Percentiles rank a stretch among this genome's conserved stretches.
These are phyloP conservation scores for Trypanosoma mega DNA, from an alignment of 208 protist genomes.

Conservation along the genomic window DNA sequence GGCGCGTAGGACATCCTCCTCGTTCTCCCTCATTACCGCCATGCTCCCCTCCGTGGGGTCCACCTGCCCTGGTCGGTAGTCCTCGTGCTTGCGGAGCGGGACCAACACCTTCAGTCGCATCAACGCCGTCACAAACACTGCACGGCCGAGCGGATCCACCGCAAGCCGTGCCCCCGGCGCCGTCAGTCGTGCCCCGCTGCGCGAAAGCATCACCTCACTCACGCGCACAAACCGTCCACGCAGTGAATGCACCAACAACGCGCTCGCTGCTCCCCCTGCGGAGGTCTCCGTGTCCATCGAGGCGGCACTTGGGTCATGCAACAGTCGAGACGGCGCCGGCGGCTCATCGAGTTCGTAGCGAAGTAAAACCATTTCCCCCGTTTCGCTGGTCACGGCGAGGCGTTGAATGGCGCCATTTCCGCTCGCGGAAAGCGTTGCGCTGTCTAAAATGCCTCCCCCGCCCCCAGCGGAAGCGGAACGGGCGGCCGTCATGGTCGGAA, in stretches of 20 bases:
- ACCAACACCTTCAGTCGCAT: slow-evolving; percentile 74
- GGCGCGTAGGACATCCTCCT: slow-evolving; percentile 9
- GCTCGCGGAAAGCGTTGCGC: neutral
- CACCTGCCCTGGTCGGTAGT: slow-evolving; percentile 24
- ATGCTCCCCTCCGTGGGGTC: slow-evolving; percentile 12
- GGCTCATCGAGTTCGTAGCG: slow-evolving; percentile 88
- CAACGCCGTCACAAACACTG: slow-evolving; percentile 94
- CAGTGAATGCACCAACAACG: slow-evolving; percentile 52
- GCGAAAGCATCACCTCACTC: slow-evolving; percentile 95
- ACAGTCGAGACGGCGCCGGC: slow-evolving; percentile 36
- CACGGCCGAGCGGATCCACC: slow-evolving; percentile 93
- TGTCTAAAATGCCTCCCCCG: slow-evolving; percentile 23
- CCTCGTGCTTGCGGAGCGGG: slow-evolving; percentile 39
- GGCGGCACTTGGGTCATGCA: slow-evolving; percentile 10
- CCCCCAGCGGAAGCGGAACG: slow-evolving; percentile 3
- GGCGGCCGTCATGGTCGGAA: slow-evolving; percentile 38
- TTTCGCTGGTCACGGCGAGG: slow-evolving; percentile 93
- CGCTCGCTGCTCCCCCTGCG: neutral
- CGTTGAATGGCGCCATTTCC: slow-evolving; percentile 16
- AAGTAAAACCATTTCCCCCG: slow-evolving; percentile 93
- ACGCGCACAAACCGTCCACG: slow-evolving; percentile 91
- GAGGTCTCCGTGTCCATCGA: neutral
- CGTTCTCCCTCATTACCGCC: slow-evolving; percentile 9
- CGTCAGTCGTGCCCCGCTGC: slow-evolving; percentile 95
- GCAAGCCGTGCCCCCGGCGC: slow-evolving; percentile 95